Evolutionary conservation across 73 alveolate species (phyloP).

Genomic region (Effrenium voratum): DNA sequence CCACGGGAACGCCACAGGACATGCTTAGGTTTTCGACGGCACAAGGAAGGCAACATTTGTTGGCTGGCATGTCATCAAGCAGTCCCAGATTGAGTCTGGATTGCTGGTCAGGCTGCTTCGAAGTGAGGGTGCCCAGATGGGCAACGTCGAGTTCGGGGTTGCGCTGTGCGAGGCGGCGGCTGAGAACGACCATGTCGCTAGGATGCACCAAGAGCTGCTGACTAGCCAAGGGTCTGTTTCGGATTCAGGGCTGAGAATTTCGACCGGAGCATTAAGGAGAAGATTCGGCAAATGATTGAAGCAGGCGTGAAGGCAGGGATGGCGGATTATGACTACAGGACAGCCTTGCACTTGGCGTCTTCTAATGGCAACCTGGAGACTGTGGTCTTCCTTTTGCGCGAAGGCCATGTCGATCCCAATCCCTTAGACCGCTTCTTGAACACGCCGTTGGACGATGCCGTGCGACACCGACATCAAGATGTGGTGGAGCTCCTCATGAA

Average conservation of each 20-base stretch:
- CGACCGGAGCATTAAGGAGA: neutral
- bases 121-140: conserved; percentile 73
- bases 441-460: conserved; percentile 50
- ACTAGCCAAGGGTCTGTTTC: neutral
- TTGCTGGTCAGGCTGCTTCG: neutral
- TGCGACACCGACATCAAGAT: conserved; percentile 31
- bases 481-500: conserved; percentile 50
- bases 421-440: conserved; percentile 33
- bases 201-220: neutral
- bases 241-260: neutral
- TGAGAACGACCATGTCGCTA: conserved; percentile 35
- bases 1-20: no score
- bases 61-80: no score
- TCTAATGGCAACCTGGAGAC: conserved; percentile 49
- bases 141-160: conserved; percentile 75
- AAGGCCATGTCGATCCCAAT: conserved; percentile 41
- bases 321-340: conserved; percentile 54
- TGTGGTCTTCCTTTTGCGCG: conserved; percentile 26
- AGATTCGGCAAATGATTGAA: conserved; percentile 44
- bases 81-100: neutral
- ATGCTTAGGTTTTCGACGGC: no score
- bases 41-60: no score
- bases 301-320: conserved; percentile 55
- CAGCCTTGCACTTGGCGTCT: conserved; percentile 34
- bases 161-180: conserved; percentile 62